phyloP scores from a whole-genome alignment of 495 filamentous ascomycete species.

The Rhizodiscina lignyota region DNA sequence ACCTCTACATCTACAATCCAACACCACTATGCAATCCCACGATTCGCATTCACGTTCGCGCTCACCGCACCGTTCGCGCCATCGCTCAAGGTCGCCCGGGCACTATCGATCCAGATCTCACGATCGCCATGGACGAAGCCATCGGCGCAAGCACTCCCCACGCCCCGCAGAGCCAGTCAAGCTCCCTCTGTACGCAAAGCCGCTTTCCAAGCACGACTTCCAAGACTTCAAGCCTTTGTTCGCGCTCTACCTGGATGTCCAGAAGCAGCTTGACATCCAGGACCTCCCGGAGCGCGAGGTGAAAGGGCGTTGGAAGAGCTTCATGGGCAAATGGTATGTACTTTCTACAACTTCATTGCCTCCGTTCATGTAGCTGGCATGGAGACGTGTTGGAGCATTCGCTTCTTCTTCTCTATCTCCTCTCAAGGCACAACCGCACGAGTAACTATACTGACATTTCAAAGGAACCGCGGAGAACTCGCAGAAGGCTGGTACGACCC shows the following conservation, averaged over 20 bases:
- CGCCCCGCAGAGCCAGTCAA: neutral
- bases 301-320: constrained; percentile 85
- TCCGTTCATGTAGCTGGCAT: no score
- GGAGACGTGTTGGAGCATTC: no score
- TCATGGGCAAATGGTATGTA: constrained; percentile 71
- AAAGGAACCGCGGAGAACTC: constrained; percentile 81
- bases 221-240: constrained; percentile 52
- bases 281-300: constrained; percentile 51
- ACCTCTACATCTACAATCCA: no score
- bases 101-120: neutral
- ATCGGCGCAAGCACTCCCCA: neutral
- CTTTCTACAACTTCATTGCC: no score
- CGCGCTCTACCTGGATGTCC: constrained; percentile 74
- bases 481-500: constrained; percentile 91
- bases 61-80: constrained; percentile 6
- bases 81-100: neutral
- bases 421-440: no score
- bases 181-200: neutral
- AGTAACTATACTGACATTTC: no score
- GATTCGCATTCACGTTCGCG: constrained; percentile 8
- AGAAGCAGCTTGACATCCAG: constrained; percentile 54
- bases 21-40: constrained; percentile 2
- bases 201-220: constrained; percentile 38
- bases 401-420: no score
- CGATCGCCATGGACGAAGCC: neutral